phyloP scores from a whole-genome alignment of 2,329 filamentous ascomycete species.

The Trichothecium sympodiale region DNA sequence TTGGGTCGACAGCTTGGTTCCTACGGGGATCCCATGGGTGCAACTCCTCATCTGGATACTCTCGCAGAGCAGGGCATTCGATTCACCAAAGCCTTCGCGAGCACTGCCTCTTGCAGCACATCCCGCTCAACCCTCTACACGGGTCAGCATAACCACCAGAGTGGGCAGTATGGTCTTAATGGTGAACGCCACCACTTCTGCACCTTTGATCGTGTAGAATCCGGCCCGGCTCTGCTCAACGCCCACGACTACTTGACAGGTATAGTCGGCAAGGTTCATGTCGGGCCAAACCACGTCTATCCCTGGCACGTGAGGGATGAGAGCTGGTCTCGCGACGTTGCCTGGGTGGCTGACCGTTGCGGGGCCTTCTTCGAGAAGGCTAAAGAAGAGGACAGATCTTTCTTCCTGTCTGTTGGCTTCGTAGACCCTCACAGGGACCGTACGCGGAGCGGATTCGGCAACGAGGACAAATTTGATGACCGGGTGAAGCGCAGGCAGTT shows the following conservation, averaged over 20 bases:
- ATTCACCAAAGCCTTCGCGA: conserved; percentile 30
- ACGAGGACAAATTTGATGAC: conserved; percentile 11
- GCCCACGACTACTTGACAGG: conserved; percentile 30
- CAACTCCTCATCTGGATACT: conserved; percentile 28
- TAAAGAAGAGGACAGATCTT: conserved; percentile 19
- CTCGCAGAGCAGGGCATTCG: conserved; percentile 23
- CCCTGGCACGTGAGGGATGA: conserved; percentile 29
- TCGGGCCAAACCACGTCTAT: conserved; percentile 26
- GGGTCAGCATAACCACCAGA: conserved; percentile 35
- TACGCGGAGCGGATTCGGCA: conserved; percentile 30
- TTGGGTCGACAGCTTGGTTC: conserved; percentile 25
- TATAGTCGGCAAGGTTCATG: conserved; percentile 37
- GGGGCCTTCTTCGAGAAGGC: conserved; percentile 24
- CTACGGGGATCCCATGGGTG: conserved; percentile 17
- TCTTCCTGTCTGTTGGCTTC: conserved; percentile 34
- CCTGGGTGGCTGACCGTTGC: conserved; percentile 24
- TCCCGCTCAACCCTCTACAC: conserved; percentile 36
- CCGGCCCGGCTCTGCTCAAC: conserved; percentile 25
- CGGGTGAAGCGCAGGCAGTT: background rate
- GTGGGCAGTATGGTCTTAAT: conserved; percentile 33
- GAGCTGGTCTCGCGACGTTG: conserved; percentile 31
- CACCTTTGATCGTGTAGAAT: conserved; percentile 31
- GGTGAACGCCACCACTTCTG: conserved; percentile 27
- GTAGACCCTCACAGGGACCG: conserved; percentile 33
- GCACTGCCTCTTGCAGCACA: conserved; percentile 35